phyloP scores from a whole-genome alignment of 2,329 filamentous ascomycete genomes.

The Monosporascus sp. region DNA sequence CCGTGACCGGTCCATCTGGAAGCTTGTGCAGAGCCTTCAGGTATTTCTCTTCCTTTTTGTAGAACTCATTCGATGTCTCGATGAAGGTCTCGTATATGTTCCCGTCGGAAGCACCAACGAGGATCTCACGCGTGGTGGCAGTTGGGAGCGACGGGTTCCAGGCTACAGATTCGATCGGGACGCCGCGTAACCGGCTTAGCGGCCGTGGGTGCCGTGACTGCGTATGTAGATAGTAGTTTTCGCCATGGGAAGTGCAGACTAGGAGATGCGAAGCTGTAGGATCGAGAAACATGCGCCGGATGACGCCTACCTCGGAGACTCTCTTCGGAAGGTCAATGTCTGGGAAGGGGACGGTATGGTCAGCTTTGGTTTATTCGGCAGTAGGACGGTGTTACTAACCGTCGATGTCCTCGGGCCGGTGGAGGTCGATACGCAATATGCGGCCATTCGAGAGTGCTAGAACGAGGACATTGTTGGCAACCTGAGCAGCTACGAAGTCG shows the following conservation, averaged over 20 bases:
- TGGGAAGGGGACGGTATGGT: conserved; percentile 30
- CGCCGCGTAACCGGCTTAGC: conserved; percentile 76
- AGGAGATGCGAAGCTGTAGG: conserved; percentile 93
- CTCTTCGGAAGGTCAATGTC: conserved; percentile 97
- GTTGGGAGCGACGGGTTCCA: conserved; percentile 95
- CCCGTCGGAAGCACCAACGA: conserved; percentile 87
- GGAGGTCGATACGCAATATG: conserved; percentile 89
- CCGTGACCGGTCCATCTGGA: conserved; percentile 76
- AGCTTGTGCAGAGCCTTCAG: conserved; percentile 78
- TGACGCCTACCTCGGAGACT: conserved; percentile 82
- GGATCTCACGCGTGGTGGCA: conserved; percentile 88
- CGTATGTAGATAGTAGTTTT: conserved; percentile 97
- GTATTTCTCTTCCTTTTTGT: conserved; percentile 90
- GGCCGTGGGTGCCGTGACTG: conserved; percentile 85
- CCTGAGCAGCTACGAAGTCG: conserved; percentile 93
- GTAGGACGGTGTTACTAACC: conserved; percentile 42
- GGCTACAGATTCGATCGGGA: conserved; percentile 81
- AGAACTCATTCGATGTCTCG: conserved; percentile 91
- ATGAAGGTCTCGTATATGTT: conserved; percentile 94
- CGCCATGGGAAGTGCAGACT: conserved; percentile 82
- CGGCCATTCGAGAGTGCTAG: conserved; percentile 87
- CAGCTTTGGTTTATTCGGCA: conserved; percentile 3
- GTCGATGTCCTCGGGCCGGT: conserved; percentile 92
- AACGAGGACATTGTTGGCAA: conserved; percentile 94
- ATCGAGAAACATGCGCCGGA: conserved; percentile 94